Percentiles rank a stretch among this genome's conserved stretches.
phyloP scores from a whole-genome alignment of 2,329 filamentous ascomycete species.

The Sporothrix brunneoviolacea region DNA sequence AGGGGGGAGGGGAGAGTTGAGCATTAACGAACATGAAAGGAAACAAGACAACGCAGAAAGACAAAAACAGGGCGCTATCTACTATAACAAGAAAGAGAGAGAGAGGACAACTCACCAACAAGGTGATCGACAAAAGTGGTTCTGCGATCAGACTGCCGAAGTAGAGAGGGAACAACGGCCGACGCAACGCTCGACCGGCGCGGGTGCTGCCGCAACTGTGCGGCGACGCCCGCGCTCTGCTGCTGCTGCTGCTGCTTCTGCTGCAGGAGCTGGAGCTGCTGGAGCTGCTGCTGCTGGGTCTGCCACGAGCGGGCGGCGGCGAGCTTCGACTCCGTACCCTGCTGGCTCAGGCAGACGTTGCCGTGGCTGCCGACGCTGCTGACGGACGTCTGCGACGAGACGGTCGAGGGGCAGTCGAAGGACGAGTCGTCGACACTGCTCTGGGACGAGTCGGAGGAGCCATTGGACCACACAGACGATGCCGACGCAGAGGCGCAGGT shows the following conservation, averaged over 20 bases:
- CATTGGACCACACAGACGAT: conserved; percentile 71
- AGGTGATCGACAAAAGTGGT: conserved; percentile 93
- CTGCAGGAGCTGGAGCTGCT: conserved; percentile 2
- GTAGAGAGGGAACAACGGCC: conserved; percentile 64
- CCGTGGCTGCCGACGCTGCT: conserved; percentile 12
- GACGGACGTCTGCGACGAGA: conserved; percentile 17
- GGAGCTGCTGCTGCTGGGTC: conserved; percentile 6
- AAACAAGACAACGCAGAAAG: not conserved
- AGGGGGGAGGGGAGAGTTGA: conserved; percentile 23
- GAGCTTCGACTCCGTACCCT: conserved; percentile 8
- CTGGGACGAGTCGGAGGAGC: conserved; percentile 26
- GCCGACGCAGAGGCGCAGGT: conserved; percentile 71
- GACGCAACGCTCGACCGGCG: conserved; percentile 49
- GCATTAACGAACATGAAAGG: conserved; percentile 1
- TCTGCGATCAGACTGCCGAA: conserved; percentile 87
- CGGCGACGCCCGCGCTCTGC: conserved; percentile 7
- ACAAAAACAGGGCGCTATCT: not conserved
- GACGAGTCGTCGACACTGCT: conserved; percentile 5
- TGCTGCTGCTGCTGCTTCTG: conserved; percentile 8
- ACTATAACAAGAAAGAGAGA: not conserved
- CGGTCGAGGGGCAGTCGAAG: conserved; percentile 19
- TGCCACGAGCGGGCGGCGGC: conserved; percentile 13
- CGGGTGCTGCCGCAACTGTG: conserved; percentile 59
- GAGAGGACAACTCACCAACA: conserved; percentile 67
- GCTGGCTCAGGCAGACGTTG: conserved; percentile 8